Conservation (phyloP, 169 alveolate genomes). For the Condylostoma magnum region DNA sequence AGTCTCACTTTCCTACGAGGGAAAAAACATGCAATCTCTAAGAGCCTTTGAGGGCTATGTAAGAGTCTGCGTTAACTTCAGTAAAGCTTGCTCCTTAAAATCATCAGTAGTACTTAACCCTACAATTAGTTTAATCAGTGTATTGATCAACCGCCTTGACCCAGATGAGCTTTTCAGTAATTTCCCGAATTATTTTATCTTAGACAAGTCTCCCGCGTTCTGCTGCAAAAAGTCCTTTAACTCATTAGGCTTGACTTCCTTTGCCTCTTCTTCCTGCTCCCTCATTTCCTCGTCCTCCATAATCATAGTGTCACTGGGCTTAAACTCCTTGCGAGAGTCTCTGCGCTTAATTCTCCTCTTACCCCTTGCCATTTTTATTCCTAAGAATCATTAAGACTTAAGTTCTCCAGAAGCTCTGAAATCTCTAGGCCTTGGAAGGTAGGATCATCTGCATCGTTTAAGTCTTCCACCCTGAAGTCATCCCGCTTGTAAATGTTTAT, state of each 20-base stretch:
- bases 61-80: background rate
- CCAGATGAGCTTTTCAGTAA: background rate
- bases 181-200: background rate
- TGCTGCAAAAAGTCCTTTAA: background rate
- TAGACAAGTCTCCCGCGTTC: background rate
- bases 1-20: conserved; percentile 60
- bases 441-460: conserved; percentile 29
- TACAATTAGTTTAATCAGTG: background rate
- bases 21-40: conserved; percentile 74
- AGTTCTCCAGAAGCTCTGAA: conserved; percentile 33
- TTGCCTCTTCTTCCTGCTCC: background rate
- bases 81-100: background rate
- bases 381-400: conserved; percentile 35
- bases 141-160: background rate
- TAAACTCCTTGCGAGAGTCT: too few species aligned
- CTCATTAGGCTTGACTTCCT: background rate
- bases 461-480: conserved; percentile 42
- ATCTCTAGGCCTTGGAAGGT: conserved; percentile 36
- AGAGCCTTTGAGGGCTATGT: conserved; percentile 4
- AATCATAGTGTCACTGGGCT: too few species aligned
- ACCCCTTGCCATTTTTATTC: conserved; percentile 35
- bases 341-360: too few species aligned
- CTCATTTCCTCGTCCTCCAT: background rate
- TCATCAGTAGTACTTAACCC: background rate
- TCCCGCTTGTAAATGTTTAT: conserved; percentile 82